Conservation (phyloP, 352 stramenopile genomes). For the Phytopythium helicoides region DNA sequence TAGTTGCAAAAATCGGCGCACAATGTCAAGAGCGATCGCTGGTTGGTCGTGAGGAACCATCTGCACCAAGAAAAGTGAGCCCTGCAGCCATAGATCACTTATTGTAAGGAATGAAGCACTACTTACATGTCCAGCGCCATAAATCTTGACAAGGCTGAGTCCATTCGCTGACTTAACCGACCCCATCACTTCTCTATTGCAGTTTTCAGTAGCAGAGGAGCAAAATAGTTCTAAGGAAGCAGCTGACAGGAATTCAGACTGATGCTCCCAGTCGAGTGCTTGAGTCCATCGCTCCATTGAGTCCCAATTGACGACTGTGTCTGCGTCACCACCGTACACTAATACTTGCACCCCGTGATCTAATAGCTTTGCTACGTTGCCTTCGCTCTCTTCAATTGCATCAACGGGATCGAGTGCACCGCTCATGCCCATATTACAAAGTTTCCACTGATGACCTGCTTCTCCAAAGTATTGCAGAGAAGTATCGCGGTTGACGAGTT, state of each 20-base stretch:
- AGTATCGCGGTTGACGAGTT: slow-evolving; percentile 46
- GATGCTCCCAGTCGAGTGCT: slow-evolving; percentile 39
- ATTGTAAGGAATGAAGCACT: not conserved
- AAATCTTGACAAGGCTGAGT: slow-evolving; percentile 69
- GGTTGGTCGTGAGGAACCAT: slow-evolving; percentile 82
- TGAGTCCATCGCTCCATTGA: slow-evolving; percentile 66
- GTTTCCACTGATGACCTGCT: slow-evolving; percentile 25
- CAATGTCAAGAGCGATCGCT: slow-evolving; percentile 34
- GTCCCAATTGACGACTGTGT: slow-evolving; percentile 71
- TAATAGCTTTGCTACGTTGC: slow-evolving; percentile 43
- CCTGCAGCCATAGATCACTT: too few relatives aligned
- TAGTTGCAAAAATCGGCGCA: slow-evolving; percentile 40
- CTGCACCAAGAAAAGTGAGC: too few relatives aligned
- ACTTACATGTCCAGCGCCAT: slow-evolving; percentile 68
- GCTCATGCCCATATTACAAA: slow-evolving; percentile 38
- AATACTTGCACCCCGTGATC: slow-evolving; percentile 64
- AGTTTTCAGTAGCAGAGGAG: not conserved
- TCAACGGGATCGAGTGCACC: slow-evolving; percentile 26
- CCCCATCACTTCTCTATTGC: slow-evolving; percentile 24
- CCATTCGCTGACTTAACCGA: slow-evolving; percentile 39
- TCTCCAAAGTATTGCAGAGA: slow-evolving; percentile 50
- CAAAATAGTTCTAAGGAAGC: slow-evolving; percentile 14
- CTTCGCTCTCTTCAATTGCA: slow-evolving; percentile 53
- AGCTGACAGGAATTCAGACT: slow-evolving; percentile 24
- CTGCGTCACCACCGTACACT: slow-evolving; percentile 65